phyloP scores from a whole-genome alignment of 2,329 filamentous ascomycete genomes.

The Anthostomella pinea region DNA sequence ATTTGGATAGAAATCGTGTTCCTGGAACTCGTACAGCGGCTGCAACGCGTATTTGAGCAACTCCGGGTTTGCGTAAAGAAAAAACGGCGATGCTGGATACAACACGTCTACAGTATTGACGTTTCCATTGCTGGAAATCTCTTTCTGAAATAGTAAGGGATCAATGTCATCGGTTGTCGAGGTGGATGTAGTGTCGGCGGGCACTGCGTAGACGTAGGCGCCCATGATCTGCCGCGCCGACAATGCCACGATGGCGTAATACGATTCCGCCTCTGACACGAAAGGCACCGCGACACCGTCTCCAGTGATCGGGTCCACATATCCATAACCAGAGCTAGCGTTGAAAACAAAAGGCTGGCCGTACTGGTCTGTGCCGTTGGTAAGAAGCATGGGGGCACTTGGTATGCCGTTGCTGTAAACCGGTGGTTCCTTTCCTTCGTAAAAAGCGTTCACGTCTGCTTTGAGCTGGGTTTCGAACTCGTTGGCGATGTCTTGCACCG shows the following conservation, averaged over 20 bases:
- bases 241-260: slow-evolving; percentile 72
- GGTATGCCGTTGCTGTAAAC: slow-evolving; percentile 58
- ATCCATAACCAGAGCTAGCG: slow-evolving; percentile 20
- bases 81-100: slow-evolving; percentile 80
- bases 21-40: slow-evolving; percentile 73
- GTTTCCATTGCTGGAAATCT: slow-evolving; percentile 78
- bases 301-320: slow-evolving; percentile 45
- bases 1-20: slow-evolving; percentile 78
- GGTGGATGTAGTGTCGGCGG: slow-evolving; percentile 38
- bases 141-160: slow-evolving; percentile 75
- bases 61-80: slow-evolving; percentile 75
- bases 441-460: slow-evolving; percentile 63
- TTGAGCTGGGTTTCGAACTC: slow-evolving; percentile 66
- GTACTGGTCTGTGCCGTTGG: slow-evolving; percentile 25
- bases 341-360: slow-evolving; percentile 21
- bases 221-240: slow-evolving; percentile 77
- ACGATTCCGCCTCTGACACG: slow-evolving; percentile 69
- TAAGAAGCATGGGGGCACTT: slow-evolving; percentile 28
- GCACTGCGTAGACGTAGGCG: slow-evolving; percentile 69
- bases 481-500: slow-evolving; percentile 55
- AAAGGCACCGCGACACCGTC: slow-evolving; percentile 55
- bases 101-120: slow-evolving; percentile 83
- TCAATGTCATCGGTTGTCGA: slow-evolving; percentile 32
- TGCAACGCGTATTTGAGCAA: slow-evolving; percentile 76
- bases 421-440: slow-evolving; percentile 37